Evolutionary conservation across 805 yeast species (phyloP).

Genomic region (Maudiozyma turicensis): DNA sequence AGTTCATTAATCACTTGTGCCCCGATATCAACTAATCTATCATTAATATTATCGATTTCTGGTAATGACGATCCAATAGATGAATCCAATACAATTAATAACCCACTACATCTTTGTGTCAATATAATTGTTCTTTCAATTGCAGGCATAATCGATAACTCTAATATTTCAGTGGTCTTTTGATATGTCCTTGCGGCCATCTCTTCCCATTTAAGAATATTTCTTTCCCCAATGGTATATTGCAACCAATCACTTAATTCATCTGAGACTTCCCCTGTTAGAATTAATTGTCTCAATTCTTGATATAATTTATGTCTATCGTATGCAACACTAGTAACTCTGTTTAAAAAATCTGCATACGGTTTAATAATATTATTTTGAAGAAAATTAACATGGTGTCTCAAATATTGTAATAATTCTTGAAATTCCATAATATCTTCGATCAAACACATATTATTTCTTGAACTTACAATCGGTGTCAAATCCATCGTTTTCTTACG

Average conservation of each 20-base stretch:
- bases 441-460: conserved; percentile 4
- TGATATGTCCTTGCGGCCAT: conserved; percentile 33
- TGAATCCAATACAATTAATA: background rate
- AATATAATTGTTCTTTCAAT: conserved; percentile 45
- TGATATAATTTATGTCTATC: conserved; percentile 21
- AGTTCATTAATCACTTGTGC: background rate
- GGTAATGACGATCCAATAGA: background rate
- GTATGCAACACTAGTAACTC: conserved; percentile 12
- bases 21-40: background rate
- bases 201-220: conserved; percentile 42
- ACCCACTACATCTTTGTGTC: conserved; percentile 7
- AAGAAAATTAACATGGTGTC: conserved; percentile 14
- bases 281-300: conserved; percentile 23
- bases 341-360: conserved; percentile 13
- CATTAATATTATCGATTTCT: background rate
- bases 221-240: conserved; percentile 59
- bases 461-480: background rate
- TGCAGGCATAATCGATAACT: conserved; percentile 43
- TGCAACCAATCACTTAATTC: conserved; percentile 48
- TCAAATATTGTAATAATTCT: conserved; percentile 10
- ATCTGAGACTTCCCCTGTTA: conserved; percentile 44
- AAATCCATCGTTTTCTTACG: conserved; percentile 5
- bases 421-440: conserved; percentile 6
- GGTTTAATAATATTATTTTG: conserved; percentile 14
- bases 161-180: conserved; percentile 36